phyloP scores from a whole-genome alignment of 73 alveolate genomes.

The Halteria grandinella region DNA sequence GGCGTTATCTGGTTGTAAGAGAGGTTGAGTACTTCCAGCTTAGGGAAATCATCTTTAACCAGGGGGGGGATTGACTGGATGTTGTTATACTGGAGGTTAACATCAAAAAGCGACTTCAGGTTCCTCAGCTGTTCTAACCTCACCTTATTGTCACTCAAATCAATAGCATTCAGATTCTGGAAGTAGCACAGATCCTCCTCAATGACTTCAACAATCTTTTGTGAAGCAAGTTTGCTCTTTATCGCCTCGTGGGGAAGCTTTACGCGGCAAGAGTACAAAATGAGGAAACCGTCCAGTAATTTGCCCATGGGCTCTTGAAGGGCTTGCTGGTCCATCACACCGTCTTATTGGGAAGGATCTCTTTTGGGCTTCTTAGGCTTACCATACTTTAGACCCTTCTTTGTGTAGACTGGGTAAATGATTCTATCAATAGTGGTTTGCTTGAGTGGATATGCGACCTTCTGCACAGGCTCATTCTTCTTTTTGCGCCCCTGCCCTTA shows the following conservation, averaged over 20 bases:
- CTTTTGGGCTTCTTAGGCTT: too few relatives aligned
- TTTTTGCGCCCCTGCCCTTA: too few relatives aligned
- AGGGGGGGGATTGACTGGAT: conserved; percentile 48
- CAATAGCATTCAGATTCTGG: conserved; percentile 66
- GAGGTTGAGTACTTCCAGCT: conserved; percentile 58
- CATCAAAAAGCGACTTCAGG: conserved; percentile 62
- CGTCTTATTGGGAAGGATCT: conserved; percentile 17
- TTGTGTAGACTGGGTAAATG: conserved; percentile 64
- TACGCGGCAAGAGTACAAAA: conserved; percentile 69
- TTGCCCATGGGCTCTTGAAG: conserved; percentile 46
- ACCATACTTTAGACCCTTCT: conserved; percentile 56
- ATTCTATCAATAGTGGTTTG: conserved; percentile 59
- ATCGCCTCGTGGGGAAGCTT: conserved; percentile 82
- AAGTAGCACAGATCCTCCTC: conserved; percentile 79
- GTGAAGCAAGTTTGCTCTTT: conserved; percentile 61
- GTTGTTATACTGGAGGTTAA: conserved; percentile 68
- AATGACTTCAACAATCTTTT: conserved; percentile 72
- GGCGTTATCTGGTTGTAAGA: conserved; percentile 67
- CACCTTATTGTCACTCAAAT: conserved; percentile 68
- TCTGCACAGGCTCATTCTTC: too few relatives aligned
- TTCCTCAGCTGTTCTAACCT: conserved; percentile 64
- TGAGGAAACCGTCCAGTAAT: conserved; percentile 75
- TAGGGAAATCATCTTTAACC: conserved; percentile 63
- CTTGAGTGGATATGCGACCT: conserved; percentile 56
- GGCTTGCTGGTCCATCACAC: background rate